Evolutionary conservation across 2,329 filamentous ascomycete genomes (phyloP), one percentile per base, ranked within the genome.

Genomic region (Lachnellula subtilissima): DNA sequence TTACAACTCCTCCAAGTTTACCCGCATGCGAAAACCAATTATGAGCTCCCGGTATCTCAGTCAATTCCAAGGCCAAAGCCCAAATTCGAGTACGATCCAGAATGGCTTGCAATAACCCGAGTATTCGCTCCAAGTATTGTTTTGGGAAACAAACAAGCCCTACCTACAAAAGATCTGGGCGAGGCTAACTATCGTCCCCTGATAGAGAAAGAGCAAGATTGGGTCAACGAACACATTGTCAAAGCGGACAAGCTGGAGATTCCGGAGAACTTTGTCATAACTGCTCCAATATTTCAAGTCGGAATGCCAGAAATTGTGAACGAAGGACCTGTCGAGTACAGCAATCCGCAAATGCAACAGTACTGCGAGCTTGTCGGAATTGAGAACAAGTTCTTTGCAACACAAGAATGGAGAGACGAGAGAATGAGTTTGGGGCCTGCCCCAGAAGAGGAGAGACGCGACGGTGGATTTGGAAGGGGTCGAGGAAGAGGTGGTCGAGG

Each of bases 31-130:
- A 54, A 2, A 52, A 67, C 50, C 61, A 8, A 15, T 19, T 61
- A 43, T 63, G 67, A 4, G 22, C 51, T 50, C 12, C 49, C 52
- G 23, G 69, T 6, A 11, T 51, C 52, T 19, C 35, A 28, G 28
- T 50, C 51, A 23, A 46, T 19, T 9, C 36, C 57, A 19, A 57
- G 60, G 45, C 35, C 54, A 9, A 65, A 63, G 46, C 61, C 57
- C 14, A 66, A 61, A 48, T 68, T 70, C 43, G 64, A 69, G 50
- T 97, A 99, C 69, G 94, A 99, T 71, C 84, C 86, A 11, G 94
- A 99, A 74, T 99, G 93, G 93, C 84, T 99, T 7, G 88, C 94
- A 43, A 97, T 99, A 61, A 92, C 87, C 12, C 88, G 93, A 43
- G 87, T 85, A 7, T 95, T 97, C 67, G 83, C 88, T 42, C 65